Evolutionary conservation across 345 rosid genomes (phyloP).

Genomic region (Eucalyptus tenuipes): DNA sequence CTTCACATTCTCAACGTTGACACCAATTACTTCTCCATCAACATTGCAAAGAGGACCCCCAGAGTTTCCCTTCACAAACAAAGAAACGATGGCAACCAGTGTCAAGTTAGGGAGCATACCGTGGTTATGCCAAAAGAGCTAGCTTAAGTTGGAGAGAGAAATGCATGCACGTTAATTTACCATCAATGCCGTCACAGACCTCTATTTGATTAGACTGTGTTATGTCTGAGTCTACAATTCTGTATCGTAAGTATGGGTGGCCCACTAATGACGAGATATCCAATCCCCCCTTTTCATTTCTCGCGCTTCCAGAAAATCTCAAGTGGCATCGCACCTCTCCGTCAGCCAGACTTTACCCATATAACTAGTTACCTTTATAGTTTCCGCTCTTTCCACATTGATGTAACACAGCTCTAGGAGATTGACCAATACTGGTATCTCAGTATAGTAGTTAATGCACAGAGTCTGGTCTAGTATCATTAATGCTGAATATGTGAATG

Average conservation of each 20-base stretch:
- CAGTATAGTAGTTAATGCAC: not conserved
- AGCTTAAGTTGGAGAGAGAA: not conserved
- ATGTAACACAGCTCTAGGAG: not conserved
- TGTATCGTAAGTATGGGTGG: not conserved
- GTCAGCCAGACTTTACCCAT: not conserved
- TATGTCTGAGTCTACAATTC: not conserved
- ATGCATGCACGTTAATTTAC: not conserved
- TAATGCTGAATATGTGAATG: not conserved
- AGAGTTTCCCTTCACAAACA: not conserved
- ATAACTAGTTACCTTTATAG: not conserved
- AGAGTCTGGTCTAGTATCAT: not conserved
- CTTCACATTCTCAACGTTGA: conserved; percentile 44
- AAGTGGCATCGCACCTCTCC: not conserved
- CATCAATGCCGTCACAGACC: not conserved
- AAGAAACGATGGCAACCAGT: not conserved
- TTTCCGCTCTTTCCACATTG: not conserved
- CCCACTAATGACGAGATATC: not conserved
- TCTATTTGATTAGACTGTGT: not conserved
- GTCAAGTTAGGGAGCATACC: not conserved
- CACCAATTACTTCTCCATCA: conserved; percentile 39
- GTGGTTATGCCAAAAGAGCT: not conserved
- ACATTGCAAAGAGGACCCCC: conserved; percentile 1
- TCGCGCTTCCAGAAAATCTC: not conserved
- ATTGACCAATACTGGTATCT: not conserved
- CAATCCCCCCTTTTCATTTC: not conserved